A percentile compares a stretch with the other conserved stretches of the same genome.
phyloP scores from a whole-genome alignment of 2,329 filamentous ascomycete genomes.

The Exophiala calicioides region DNA sequence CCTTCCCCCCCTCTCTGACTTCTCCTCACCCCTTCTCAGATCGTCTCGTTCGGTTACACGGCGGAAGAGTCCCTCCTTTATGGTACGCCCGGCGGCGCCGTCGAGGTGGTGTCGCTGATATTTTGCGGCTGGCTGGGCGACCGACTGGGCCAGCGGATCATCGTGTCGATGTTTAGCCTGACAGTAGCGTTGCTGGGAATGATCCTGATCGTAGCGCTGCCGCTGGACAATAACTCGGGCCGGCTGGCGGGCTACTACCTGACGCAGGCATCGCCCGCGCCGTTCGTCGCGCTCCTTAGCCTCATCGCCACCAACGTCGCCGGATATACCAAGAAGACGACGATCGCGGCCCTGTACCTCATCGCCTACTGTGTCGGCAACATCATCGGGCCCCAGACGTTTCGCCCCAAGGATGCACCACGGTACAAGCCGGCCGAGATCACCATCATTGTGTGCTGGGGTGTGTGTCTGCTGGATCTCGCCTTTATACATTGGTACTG shows the following conservation, averaged over 20 bases:
- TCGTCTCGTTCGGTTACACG: conserved; percentile 66
- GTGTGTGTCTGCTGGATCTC: conserved; percentile 52
- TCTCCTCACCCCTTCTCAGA: conserved; percentile 35
- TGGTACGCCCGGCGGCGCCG: conserved; percentile 64
- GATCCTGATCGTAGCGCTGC: conserved; percentile 53
- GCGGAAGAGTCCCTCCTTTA: conserved; percentile 63
- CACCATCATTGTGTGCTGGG: conserved; percentile 62
- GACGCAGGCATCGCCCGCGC: conserved; percentile 60
- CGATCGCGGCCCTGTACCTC: conserved; percentile 51
- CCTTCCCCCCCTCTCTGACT: neutral
- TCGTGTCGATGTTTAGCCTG: conserved; percentile 56
- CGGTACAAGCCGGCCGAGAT: conserved; percentile 65
- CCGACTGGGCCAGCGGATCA: conserved; percentile 57
- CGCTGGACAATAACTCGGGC: conserved; percentile 58
- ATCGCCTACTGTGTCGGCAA: conserved; percentile 56
- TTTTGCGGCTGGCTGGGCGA: conserved; percentile 60
- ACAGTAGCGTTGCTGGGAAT: conserved; percentile 28
- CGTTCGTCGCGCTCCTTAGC: conserved; percentile 65
- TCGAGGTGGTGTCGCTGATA: conserved; percentile 63
- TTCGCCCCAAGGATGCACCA: conserved; percentile 58
- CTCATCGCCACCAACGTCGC: conserved; percentile 64
- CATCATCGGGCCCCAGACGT: conserved; percentile 54
- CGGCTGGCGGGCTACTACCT: conserved; percentile 67
- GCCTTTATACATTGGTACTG: conserved; percentile 66
- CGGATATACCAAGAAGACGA: conserved; percentile 58